A percentile compares a stretch with the other conserved stretches of the same genome.
Evolutionary conservation across 2,329 filamentous ascomycete genomes (phyloP).

Genomic region (Aphanocladium album): DNA sequence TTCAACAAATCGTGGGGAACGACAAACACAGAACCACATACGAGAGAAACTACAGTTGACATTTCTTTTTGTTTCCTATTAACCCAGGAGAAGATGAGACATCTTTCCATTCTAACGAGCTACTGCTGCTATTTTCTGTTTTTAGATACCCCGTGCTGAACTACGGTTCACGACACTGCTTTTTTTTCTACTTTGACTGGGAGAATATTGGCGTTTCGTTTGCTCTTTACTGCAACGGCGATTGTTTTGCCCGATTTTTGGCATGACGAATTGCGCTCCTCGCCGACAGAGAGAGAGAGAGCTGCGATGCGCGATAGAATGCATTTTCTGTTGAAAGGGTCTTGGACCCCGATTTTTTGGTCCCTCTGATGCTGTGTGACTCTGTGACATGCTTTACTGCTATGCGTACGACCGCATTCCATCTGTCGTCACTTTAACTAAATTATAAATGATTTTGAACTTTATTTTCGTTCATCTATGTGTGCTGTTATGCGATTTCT

Average conservation of each 20-base stretch:
- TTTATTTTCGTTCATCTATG: too few species aligned
- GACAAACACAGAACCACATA: background rate
- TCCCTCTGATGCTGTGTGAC: background rate
- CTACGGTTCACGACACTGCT: background rate
- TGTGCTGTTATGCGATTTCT: background rate
- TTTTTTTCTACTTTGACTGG: background rate
- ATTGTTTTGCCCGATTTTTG: background rate
- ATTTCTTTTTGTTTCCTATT: background rate
- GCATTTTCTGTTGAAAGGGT: constrained; percentile 9
- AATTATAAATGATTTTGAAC: too few species aligned
- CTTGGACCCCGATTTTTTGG: constrained; percentile 8
- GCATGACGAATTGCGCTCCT: background rate
- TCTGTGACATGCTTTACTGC: background rate
- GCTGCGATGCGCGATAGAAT: constrained; percentile 2
- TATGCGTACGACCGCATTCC: too few species aligned
- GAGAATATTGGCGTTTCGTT: background rate
- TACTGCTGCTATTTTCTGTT: background rate
- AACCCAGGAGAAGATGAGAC: background rate
- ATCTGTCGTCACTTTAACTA: too few species aligned
- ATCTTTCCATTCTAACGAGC: background rate
- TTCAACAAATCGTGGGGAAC: background rate
- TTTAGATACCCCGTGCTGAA: background rate
- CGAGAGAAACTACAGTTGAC: background rate
- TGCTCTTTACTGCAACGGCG: background rate
- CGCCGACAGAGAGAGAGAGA: background rate